Evolutionary conservation across 2,329 filamentous ascomycete species (phyloP).

Genomic region (Ophiocordyceps polyrhachis-furcata): DNA sequence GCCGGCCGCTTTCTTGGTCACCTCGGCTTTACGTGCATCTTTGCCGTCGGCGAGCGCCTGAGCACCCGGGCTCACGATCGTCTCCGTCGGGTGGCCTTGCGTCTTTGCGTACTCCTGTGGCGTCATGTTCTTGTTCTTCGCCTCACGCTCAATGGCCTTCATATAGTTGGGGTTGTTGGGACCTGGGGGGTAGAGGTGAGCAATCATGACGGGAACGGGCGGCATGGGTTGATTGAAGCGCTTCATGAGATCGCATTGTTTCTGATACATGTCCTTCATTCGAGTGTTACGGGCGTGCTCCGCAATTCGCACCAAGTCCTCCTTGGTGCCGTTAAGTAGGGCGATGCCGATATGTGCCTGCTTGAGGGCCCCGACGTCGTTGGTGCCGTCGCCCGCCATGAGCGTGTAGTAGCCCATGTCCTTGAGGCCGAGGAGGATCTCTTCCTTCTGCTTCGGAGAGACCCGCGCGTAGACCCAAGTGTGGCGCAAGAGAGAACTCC

Average conservation of each 20-base stretch:
- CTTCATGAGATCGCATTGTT: conserved; percentile 80
- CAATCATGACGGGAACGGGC: conserved; percentile 82
- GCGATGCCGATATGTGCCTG: conserved; percentile 96
- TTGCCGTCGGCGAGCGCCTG: conserved; percentile 25
- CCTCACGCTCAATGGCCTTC: conserved; percentile 78
- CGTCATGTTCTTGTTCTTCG: conserved; percentile 55
- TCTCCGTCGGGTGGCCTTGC: conserved; percentile 36
- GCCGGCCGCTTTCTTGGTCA: conserved; percentile 51
- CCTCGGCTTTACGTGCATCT: conserved; percentile 31
- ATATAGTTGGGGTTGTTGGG: conserved; percentile 84
- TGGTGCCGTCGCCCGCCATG: conserved; percentile 97
- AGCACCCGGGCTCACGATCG: conserved; percentile 47
- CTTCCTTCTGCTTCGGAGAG: conserved; percentile 96
- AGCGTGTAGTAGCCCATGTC: conserved; percentile 94
- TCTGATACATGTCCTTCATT: conserved; percentile 98
- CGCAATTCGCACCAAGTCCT: conserved; percentile 78
- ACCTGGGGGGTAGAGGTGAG: conserved; percentile 84
- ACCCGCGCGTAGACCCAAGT: conserved; percentile 97
- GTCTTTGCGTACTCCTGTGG: conserved; percentile 36
- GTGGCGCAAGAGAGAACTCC: conserved; percentile 63
- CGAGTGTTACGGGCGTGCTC: conserved; percentile 88
- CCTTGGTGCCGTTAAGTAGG: conserved; percentile 80
- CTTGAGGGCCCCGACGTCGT: conserved; percentile 93
- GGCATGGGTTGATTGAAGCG: conserved; percentile 86
- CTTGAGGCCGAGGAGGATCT: conserved; percentile 90